phyloP scores from a whole-genome alignment of 2,329 filamentous ascomycete genomes.

The Phialemoniopsis sp. region DNA sequence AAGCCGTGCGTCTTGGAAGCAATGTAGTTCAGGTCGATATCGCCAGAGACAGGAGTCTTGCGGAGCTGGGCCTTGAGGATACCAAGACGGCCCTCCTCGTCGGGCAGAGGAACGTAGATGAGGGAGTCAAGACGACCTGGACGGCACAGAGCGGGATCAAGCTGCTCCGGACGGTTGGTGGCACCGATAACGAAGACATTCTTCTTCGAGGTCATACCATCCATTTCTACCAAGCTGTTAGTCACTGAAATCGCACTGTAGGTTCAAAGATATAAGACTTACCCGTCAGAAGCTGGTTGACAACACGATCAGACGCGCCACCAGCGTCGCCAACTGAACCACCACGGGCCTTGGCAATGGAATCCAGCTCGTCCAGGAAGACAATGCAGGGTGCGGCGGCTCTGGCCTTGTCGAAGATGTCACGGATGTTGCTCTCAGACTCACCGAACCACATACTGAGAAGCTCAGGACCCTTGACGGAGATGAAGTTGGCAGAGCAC shows the following conservation, averaged over 20 bases:
- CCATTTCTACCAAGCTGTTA: slow-evolving; percentile 67
- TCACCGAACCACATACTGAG: slow-evolving; percentile 99
- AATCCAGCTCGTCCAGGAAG: slow-evolving; percentile 97
- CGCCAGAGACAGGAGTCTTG: slow-evolving; percentile 88
- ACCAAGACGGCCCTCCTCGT: slow-evolving; percentile 81
- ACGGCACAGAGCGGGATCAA: slow-evolving; percentile 96
- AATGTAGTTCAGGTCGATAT: slow-evolving; percentile 88
- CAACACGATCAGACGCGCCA: slow-evolving; percentile 97
- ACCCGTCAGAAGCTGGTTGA: slow-evolving; percentile 98
- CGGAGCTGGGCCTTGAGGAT: slow-evolving; percentile 95
- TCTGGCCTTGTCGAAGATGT: slow-evolving; percentile 99
- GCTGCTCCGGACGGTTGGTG: slow-evolving; percentile 97
- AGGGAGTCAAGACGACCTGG: slow-evolving; percentile 97
- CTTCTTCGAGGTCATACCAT: slow-evolving; percentile 99
- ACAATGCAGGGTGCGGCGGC: slow-evolving; percentile 97
- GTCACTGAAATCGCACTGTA: slow-evolving; percentile 1
- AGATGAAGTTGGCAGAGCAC: slow-evolving; percentile 99
- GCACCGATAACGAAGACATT: slow-evolving; percentile 99
- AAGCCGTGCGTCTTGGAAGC: slow-evolving; percentile 97
- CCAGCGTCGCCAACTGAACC: slow-evolving; percentile 94
- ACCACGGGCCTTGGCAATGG: slow-evolving; percentile 98
- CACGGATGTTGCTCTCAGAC: slow-evolving; percentile 98
- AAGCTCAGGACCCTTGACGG: slow-evolving; percentile 95
- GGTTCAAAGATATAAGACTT: slow-evolving; percentile 46
- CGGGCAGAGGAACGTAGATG: slow-evolving; percentile 95